Conservation (phyloP, 164 flowering plant species). For the Piper longum region DNA sequence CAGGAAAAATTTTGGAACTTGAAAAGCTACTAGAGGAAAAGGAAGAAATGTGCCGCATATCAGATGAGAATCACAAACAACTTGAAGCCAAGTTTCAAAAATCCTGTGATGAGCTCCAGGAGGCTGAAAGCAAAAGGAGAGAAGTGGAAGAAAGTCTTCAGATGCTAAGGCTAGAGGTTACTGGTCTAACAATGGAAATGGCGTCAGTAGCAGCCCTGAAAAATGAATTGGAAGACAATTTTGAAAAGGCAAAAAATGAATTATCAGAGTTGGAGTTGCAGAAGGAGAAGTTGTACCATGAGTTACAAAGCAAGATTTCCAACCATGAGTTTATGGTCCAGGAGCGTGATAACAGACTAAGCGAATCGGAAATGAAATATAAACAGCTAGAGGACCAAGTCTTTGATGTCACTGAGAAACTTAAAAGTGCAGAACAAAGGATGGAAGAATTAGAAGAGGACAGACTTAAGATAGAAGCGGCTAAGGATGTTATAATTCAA, state of each 20-base stretch:
- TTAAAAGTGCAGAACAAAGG: constrained; percentile 18
- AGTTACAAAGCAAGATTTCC: constrained; percentile 5
- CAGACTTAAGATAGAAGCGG: constrained; percentile 11
- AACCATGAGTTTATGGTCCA: constrained; percentile 4
- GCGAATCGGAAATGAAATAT: constrained; percentile 1
- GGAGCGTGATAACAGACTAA: constrained; percentile 5
- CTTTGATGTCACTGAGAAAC: constrained; percentile 7
- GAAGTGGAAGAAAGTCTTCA: constrained; percentile 11
- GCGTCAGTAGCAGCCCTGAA: not conserved
- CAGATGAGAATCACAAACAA: constrained; percentile 22
- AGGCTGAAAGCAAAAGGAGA: constrained; percentile 22
- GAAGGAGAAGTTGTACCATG: constrained; percentile 1
- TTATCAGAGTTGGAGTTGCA: constrained; percentile 4
- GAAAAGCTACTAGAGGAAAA: constrained; percentile 1
- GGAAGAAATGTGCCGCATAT: constrained; percentile 1
- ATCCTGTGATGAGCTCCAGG: constrained; percentile 17
- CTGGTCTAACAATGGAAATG: constrained; percentile 1
- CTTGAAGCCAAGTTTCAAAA: constrained; percentile 16
- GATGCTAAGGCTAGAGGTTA: not conserved
- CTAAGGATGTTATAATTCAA: constrained; percentile 18
- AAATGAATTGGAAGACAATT: constrained; percentile 20
- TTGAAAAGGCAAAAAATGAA: constrained; percentile 14
- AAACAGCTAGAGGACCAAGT: constrained; percentile 6
- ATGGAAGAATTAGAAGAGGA: constrained; percentile 26
- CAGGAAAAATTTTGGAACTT: constrained; percentile 1